phyloP scores from a whole-genome alignment of 805 yeast genomes.

The Kazachstania psychrophila region DNA sequence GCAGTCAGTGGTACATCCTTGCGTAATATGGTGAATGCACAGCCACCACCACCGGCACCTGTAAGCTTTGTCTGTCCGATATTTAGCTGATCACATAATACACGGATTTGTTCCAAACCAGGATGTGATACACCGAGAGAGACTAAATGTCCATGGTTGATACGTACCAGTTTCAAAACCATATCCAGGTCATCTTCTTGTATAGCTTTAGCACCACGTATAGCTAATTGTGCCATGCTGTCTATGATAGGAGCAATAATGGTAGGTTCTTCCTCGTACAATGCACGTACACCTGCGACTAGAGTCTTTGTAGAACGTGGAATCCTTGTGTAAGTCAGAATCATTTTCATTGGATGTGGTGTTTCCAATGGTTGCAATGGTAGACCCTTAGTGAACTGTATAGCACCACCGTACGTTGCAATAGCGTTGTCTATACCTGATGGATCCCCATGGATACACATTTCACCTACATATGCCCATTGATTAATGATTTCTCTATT shows the following conservation, averaged over 20 bases:
- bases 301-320: constrained; percentile 80
- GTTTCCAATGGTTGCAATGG: constrained; percentile 25
- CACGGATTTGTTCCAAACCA: constrained; percentile 64
- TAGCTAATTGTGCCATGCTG: constrained; percentile 65
- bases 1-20: constrained; percentile 32
- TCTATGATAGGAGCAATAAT: constrained; percentile 52
- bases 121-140: constrained; percentile 92
- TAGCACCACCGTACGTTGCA: constrained; percentile 94
- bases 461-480: constrained; percentile 91
- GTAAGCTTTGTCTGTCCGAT: constrained; percentile 89
- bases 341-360: constrained; percentile 63
- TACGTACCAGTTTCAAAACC: constrained; percentile 54
- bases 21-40: constrained; percentile 78
- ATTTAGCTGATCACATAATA: constrained; percentile 49
- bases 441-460: constrained; percentile 93
- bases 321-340: constrained; percentile 77
- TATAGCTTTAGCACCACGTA: constrained; percentile 11
- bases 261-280: constrained; percentile 43
- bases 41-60: constrained; percentile 99
- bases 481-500: constrained; percentile 58
- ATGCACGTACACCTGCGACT: constrained; percentile 63
- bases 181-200: constrained; percentile 26
- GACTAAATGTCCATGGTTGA: constrained; percentile 82
- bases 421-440: constrained; percentile 96
- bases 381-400: constrained; percentile 59